phyloP scores from a whole-genome alignment of 106 monocot species.

The Acorus calamus region DNA sequence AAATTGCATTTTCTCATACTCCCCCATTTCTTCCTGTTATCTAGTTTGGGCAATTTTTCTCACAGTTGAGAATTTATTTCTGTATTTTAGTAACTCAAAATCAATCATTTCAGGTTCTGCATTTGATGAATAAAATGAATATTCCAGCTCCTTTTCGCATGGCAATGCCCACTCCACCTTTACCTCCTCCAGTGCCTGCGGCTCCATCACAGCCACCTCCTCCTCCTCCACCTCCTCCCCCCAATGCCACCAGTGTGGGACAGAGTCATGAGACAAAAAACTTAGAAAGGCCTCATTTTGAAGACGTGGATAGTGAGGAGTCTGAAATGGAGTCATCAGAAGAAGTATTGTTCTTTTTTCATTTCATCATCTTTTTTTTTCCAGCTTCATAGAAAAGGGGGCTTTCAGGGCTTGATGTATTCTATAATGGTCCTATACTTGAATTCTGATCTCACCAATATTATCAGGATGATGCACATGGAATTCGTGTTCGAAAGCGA shows the following conservation, averaged over 20 bases:
- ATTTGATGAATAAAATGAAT: constrained; percentile 99
- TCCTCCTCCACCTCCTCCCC: constrained; percentile 15
- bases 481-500: constrained; percentile 37
- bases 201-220: constrained; percentile 47
- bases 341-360: constrained; percentile 23
- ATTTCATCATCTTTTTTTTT: not conserved
- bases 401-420: no score
- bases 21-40: no score
- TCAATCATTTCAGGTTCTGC: constrained; percentile 51
- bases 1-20: no score
- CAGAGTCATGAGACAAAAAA: no score
- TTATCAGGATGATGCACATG: constrained; percentile 45
- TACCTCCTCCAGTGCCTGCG: constrained; percentile 64
- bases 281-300: constrained; percentile 8
- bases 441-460: no score
- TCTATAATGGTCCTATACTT: no score
- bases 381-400: no score
- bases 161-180: constrained; percentile 85
- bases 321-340: constrained; percentile 97
- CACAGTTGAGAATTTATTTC: not conserved
- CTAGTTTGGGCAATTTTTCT: no score
- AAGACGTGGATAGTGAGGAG: constrained; percentile 68
- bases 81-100: not conserved
- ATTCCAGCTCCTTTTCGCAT: constrained; percentile 93
- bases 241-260: no score